A percentile compares a stretch with the other conserved stretches of the same genome.
phyloP scores from a whole-genome alignment of 2,329 filamentous ascomycete species.

The Pseudogymnoascus sp. region DNA sequence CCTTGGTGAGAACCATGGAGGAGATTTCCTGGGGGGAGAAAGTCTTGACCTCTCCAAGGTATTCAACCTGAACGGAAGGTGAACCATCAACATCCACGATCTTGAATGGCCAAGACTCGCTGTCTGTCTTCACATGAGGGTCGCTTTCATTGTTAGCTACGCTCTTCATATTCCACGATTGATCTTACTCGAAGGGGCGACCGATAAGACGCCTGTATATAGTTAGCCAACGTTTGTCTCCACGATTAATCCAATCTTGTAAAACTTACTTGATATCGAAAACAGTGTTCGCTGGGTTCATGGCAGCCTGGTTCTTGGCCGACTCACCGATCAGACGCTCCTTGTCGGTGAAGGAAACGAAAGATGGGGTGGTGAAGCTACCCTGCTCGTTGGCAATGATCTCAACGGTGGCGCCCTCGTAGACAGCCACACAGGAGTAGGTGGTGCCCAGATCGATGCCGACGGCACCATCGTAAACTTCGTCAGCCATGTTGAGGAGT shows the following conservation, averaged over 20 bases:
- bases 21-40: slow-evolving; percentile 99
- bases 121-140: slow-evolving; percentile 46
- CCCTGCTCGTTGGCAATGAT: slow-evolving; percentile 99
- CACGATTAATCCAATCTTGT: neutral
- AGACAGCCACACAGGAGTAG: slow-evolving; percentile 99
- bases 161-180: too few relatives aligned
- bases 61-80: slow-evolving; percentile 91
- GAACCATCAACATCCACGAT: slow-evolving; percentile 81
- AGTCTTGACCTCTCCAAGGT: slow-evolving; percentile 86
- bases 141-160: too few relatives aligned
- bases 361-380: slow-evolving; percentile 96
- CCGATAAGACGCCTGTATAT: slow-evolving; percentile 81
- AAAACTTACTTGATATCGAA: slow-evolving; percentile 92
- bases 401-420: slow-evolving; percentile 98
- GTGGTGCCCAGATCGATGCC: slow-evolving; percentile 99
- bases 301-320: slow-evolving; percentile 99
- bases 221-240: neutral
- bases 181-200: slow-evolving; percentile 90
- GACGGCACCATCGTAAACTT: slow-evolving; percentile 99
- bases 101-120: slow-evolving; percentile 99
- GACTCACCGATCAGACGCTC: slow-evolving; percentile 99
- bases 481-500: slow-evolving; percentile 72
- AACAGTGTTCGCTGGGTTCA: slow-evolving; percentile 97
- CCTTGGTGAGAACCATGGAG: slow-evolving; percentile 97
- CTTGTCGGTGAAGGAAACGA: slow-evolving; percentile 97